Base-by-base conservation (phyloP, 2,329 filamentous ascomycete species). In the Fusarium keratoplasticum region DNA sequence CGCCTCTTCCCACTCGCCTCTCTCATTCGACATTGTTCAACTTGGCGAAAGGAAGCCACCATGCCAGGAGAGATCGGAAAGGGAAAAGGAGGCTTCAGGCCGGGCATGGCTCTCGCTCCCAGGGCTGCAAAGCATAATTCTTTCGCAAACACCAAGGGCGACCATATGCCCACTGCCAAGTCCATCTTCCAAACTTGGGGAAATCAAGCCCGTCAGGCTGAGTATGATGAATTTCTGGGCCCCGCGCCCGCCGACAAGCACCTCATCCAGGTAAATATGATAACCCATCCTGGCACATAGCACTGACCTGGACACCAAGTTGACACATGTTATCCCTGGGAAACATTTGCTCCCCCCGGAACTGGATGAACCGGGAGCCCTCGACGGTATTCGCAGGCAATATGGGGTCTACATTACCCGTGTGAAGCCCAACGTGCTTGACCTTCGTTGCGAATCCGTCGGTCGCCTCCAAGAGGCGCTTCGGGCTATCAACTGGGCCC, bases 381-480 rank as follows among this genome's bases (percentile, higher is more conserved):
- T 84, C 6, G 71, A 83, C 27, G 67, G 72, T 4, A 77, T 84
- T 18, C 76, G 82, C 4, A 75, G 64, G 40, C 70, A 67, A 5
- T 63, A 82, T 50, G 68, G 71, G 33, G 78, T 82, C 7, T 84
- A 82, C 77, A 82, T 84, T 14, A 77, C 62, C 4, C 69, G 64
- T 7, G 65, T 70, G 9, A 57, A 76, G 29, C 66, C 73, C 4
- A 77, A 80, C 29, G 38, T 78, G 18, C 71, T 83, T 13, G 73
- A 78, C 7, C 69, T 84, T 27, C 66, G 61, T 44, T 73, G 79
- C 25, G 69, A 76, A 6, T 71, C 71, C 4, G 73, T 78, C 22
- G n/a, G 55, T 6, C 64, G 71, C 5, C 69, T 84, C 7, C 78
- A 76, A 25, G 50, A 79, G 29, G 82, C 78, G 10, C 42, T 83